Base-by-base conservation (phyloP, 768 basidiomycete species). In the Kwoniella pini region DNA sequence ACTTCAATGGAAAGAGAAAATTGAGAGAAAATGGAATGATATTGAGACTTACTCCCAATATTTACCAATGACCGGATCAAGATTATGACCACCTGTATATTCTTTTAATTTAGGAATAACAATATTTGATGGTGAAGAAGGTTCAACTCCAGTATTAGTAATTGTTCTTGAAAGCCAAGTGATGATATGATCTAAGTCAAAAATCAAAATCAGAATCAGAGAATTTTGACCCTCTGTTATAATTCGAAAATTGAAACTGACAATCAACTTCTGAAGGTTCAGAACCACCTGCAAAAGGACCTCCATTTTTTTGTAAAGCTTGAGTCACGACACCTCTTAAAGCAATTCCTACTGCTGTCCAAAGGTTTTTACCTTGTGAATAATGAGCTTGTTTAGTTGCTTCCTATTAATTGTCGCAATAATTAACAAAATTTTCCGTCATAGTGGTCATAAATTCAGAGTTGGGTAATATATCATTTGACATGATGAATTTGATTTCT, bases 31-130 rank as follows among this genome's bases (percentile, higher is more conserved):
- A n/a, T n/a, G n/a, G n/a, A n/a, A n/a, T n/a, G n/a, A n/a, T 36
- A 15, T 15, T 36, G 7, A 4, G 21, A 73, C 72, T 71, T 56
- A 74, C 72, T 74, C 72, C 72, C 72, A 74, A 65, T 74, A 74
- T 39, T 68, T 70, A 31, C 54, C 58, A 30, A 74, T 43, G n/a
- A 67, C 62, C 12, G 70, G 70, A 52, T 74, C 72, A 51, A 74
- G 58, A 22, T 60, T 62, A 51, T 71, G 70, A 13, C 70, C 72
- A 11, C 72, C 72, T 9, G 70, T 71, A 42, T 57, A 62, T 50
- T 71, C 60, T 44, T 66, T 54, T 33, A 74, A 40, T 55, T 68
- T 68, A 13, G 61, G 60, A 26, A 74, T 66, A 13, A 58, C 72
- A 2, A 64, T 65, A 15, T 46, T 57, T 4, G 68, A 36, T 15